Conservation (phyloP, 495 filamentous ascomycete genomes). For the Schizothecium vesticola region DNA sequence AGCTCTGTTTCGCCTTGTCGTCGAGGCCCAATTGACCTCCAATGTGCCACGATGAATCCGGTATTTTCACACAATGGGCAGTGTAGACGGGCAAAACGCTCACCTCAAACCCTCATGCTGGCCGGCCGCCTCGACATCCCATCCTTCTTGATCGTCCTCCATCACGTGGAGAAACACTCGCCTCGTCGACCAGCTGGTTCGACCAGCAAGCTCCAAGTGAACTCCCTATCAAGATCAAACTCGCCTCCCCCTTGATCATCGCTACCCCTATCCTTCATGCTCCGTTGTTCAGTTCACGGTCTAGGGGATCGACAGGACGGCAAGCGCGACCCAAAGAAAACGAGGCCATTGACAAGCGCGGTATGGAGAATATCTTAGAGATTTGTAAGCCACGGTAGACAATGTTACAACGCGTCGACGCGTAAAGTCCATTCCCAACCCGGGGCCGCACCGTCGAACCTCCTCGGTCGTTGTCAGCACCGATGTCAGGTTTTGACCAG, state of each 20-base stretch:
- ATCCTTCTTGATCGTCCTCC: too few relatives aligned
- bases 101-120: neutral
- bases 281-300: neutral
- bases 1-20: neutral
- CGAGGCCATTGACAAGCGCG: neutral
- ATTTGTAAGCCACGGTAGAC: neutral
- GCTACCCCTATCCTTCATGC: neutral
- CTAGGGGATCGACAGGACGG: neutral
- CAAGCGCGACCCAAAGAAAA: neutral
- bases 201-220: neutral
- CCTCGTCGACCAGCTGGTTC: neutral
- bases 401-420: neutral
- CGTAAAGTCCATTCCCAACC: neutral
- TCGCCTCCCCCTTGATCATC: neutral
- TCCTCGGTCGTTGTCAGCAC: too few relatives aligned
- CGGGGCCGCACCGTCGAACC: neutral
- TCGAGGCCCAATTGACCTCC: neutral
- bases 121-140: neutral
- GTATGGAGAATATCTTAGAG: neutral
- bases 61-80: neutral
- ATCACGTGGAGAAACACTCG: neutral
- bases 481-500: too few relatives aligned
- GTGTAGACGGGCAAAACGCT: neutral
- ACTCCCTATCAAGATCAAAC: neutral
- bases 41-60: neutral